Percentiles rank a stretch among this genome's conserved stretches.
Conservation (phyloP, 345 rosid species). For the Erysimum cheiranthoides region DNA sequence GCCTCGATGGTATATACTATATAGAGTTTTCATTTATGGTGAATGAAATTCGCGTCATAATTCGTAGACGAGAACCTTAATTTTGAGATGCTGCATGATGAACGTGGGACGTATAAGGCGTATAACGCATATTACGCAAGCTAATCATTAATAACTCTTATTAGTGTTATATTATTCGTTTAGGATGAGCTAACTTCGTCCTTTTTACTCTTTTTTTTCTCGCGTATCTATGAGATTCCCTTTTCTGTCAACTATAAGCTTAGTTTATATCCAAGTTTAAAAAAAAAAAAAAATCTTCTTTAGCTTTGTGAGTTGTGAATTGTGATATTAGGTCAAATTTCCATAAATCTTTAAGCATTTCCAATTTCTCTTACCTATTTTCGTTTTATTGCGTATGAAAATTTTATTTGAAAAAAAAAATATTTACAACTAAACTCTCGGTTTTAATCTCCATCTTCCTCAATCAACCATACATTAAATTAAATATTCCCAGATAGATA, state of each 20-base stretch:
- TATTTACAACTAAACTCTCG: too few relatives aligned
- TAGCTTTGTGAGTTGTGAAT: too few relatives aligned
- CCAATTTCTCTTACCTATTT: background rate
- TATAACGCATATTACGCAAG: background rate
- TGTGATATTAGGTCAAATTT: background rate
- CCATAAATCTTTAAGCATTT: background rate
- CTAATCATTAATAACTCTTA: too few relatives aligned
- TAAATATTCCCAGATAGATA: background rate
- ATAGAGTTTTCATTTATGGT: background rate
- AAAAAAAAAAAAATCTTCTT: too few relatives aligned
- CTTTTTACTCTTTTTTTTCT: background rate
- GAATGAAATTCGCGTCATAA: background rate
- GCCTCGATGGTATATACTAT: background rate
- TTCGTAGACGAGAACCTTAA: conserved; percentile 6
- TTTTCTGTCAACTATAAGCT: background rate
- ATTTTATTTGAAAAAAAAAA: too few relatives aligned
- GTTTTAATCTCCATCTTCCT: background rate
- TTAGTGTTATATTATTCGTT: background rate
- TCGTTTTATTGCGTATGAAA: background rate
- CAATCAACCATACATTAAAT: background rate
- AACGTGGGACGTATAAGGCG: conserved; percentile 4
- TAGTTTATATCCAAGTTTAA: background rate
- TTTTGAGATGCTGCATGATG: background rate
- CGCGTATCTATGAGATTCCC: background rate
- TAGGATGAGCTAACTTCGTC: background rate